Evolutionary conservation across 2,329 filamentous ascomycete species (phyloP), one percentile per base, ranked within the genome.

Genomic region (Kalmusia sp.): DNA sequence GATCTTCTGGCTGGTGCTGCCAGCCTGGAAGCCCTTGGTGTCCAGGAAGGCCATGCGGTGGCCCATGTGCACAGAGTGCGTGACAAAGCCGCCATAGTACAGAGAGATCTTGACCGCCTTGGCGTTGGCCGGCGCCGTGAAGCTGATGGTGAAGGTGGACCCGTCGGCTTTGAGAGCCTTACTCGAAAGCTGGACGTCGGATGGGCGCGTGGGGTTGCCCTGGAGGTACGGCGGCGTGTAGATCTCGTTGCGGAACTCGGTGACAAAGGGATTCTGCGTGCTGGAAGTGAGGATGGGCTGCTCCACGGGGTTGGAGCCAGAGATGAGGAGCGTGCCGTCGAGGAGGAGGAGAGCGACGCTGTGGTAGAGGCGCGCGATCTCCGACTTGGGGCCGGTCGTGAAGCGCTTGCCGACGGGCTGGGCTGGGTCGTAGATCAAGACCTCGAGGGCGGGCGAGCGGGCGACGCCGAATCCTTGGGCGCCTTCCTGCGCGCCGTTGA

Each of bases 241-340:
- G 49, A 80, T 82, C 66, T 87, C 85, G 37, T 86, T 82, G 30
- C 84, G 80, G 74, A 85, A 87, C 56, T 87, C 84, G 1, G 84
- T 87, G 15, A 80, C 75, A 65, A 76, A 87, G 8, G 80, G 81
- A 52, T 81, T 69, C 48, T 76, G 62, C 0, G 75, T 69, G 48
- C 76, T 71, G 7, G 81, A 61, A 12, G 71, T 63, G 9, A 84
- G 76, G 28, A 83, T 70, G 14, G 83, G 84, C 77, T 82, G 80
- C 62, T 87, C 79, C 24, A 85, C 80, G 1, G 85, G 85, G 67
- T 87, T 86, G 47, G 82, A 85, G 27, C 85, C 84, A 19, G 84
- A 79, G 49, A 87, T 74, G 67, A 87, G 76, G 6, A 87, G 69
- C 0, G 82, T 86, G 21, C 84, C 85, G 63, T 87, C 84, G 6